Conservation (phyloP, 345 rosid genomes). For the Aquilaria sinensis region DNA sequence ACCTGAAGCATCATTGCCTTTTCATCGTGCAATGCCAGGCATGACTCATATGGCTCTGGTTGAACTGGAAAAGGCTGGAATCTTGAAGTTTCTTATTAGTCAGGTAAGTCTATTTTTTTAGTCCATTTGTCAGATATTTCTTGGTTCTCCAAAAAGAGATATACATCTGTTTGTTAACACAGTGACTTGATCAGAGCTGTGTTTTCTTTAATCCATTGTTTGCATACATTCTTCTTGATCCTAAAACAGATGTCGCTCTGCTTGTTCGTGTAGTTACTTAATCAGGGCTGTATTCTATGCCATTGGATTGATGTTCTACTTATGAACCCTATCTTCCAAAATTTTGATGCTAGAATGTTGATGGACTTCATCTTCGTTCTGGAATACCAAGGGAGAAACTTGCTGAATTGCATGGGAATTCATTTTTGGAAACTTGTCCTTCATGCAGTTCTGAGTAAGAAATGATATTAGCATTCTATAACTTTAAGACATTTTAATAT, state of each 20-base stretch:
- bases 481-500: background rate
- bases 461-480: slow-evolving; percentile 4
- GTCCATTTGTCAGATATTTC: background rate
- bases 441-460: slow-evolving; percentile 84
- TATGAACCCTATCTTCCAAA: background rate
- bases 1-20: slow-evolving; percentile 88
- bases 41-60: slow-evolving; percentile 97
- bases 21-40: slow-evolving; percentile 97
- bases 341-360: slow-evolving; percentile 57
- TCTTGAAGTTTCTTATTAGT: slow-evolving; percentile 81
- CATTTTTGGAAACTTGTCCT: slow-evolving; percentile 89
- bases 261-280: no score
- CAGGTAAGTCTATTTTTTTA: slow-evolving; percentile 44
- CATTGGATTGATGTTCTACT: no score
- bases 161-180: background rate
- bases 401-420: slow-evolving; percentile 89
- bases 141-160: background rate
- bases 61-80: slow-evolving; percentile 82
- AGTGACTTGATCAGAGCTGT: no score
- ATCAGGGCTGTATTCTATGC: no score
- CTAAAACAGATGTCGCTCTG: background rate
- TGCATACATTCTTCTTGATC: background rate
- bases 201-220: background rate
- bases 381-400: slow-evolving; percentile 98
- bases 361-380: slow-evolving; percentile 97